A percentile compares a stretch with the other conserved stretches of the same genome.
These are phyloP conservation scores for Aspergillus carbonarius DNA, from an alignment of 2,329 filamentous ascomycete species.

Conservation along the genomic window DNA sequence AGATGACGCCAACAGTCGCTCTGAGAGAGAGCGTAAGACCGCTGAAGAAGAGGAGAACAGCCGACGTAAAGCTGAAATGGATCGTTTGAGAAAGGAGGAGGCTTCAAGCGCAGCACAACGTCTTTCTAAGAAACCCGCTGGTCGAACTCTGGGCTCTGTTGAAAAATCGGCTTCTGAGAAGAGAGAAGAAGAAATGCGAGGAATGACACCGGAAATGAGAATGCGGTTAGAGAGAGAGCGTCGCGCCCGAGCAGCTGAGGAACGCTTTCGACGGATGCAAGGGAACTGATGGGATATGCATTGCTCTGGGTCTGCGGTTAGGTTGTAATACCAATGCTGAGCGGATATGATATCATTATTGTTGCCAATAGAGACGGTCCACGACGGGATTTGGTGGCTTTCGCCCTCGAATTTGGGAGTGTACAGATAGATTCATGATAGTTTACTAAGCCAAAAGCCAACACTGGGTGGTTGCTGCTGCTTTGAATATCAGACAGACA, in stretches of 20 bases:
- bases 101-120: conserved; percentile 39
- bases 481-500: neutral
- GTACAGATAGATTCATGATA: too few species aligned
- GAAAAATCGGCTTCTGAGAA: conserved; percentile 76
- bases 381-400: too few species aligned
- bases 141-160: conserved; percentile 57
- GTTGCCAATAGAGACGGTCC: neutral
- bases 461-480: neutral
- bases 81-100: conserved; percentile 67
- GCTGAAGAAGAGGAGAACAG: conserved; percentile 67
- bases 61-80: conserved; percentile 71
- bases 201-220: conserved; percentile 83
- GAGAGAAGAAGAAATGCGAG: conserved; percentile 78
- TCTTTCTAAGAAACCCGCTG: conserved; percentile 52
- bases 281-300: conserved; percentile 21
- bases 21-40: conserved; percentile 68
- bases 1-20: conserved; percentile 68
- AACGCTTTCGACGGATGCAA: conserved; percentile 71
- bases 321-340: neutral
- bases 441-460: too few species aligned
- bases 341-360: neutral
- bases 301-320: neutral
- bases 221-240: conserved; percentile 82
- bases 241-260: conserved; percentile 87
- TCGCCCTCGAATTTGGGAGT: too few species aligned